Evolutionary conservation across 768 basidiomycete species (phyloP).

Genomic region (Amanita thiersii): DNA sequence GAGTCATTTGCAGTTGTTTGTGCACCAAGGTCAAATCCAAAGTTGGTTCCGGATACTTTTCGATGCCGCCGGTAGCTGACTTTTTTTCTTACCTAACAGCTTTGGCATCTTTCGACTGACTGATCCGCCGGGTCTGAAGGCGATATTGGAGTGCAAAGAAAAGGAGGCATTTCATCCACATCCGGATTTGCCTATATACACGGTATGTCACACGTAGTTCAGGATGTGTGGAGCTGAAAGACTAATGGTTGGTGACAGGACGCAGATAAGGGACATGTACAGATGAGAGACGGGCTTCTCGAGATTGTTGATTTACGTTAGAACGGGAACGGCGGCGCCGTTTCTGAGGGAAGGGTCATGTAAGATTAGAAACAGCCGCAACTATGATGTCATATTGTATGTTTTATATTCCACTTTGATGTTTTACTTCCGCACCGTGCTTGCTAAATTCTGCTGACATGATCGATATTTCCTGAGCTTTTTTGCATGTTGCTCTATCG

Average conservation of each 20-base stretch:
- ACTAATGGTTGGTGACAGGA: constrained; percentile 39
- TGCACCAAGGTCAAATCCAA: constrained; percentile 71
- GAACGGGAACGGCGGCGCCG: constrained; percentile 7
- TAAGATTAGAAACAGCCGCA: constrained; percentile 1
- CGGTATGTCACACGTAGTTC: constrained; percentile 38
- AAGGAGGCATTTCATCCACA: constrained; percentile 86
- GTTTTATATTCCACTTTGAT: neutral
- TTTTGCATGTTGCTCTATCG: no score
- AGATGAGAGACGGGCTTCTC: constrained; percentile 61
- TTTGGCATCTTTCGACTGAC: constrained; percentile 89
- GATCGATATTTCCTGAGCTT: no score
- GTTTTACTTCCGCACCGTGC: no score
- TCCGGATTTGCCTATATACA: constrained; percentile 77
- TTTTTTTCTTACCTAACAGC: constrained; percentile 24
- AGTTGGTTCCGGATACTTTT: constrained; percentile 31
- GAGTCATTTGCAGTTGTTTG: constrained; percentile 93
- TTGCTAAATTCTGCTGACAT: neutral
- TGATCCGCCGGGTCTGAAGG: constrained; percentile 74
- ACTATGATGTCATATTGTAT: constrained; percentile 6
- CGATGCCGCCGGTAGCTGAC: constrained; percentile 7
- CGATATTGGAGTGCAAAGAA: constrained; percentile 57
- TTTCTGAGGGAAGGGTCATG: neutral
- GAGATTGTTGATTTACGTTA: constrained; percentile 84
- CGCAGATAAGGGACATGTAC: constrained; percentile 79
- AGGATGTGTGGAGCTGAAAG: neutral